Percentiles rank a stretch among this genome's conserved stretches.
phyloP scores from a whole-genome alignment of 495 filamentous ascomycete species.

The Podospora sp. region DNA sequence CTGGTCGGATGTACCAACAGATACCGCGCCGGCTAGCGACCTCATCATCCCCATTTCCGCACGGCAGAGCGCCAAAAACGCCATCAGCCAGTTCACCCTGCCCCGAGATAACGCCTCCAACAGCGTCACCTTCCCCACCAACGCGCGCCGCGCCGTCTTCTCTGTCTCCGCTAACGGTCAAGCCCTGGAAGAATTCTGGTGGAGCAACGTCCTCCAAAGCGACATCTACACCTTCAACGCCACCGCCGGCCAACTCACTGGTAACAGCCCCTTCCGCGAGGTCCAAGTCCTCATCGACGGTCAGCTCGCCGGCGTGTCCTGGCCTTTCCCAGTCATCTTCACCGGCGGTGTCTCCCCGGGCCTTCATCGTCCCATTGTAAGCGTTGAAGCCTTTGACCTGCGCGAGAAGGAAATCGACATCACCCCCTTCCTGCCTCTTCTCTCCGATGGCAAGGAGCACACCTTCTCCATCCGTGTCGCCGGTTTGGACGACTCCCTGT shows the following conservation, averaged over 20 bases:
- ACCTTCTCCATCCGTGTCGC: constrained; percentile 71
- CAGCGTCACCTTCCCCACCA: constrained; percentile 60
- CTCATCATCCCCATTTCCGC: constrained; percentile 78
- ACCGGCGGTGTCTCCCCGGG: constrained; percentile 83
- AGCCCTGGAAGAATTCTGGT: constrained; percentile 85
- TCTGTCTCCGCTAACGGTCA: constrained; percentile 80
- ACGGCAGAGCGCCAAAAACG: constrained; percentile 51
- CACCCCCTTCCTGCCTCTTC: constrained; percentile 70
- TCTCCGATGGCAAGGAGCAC: constrained; percentile 67
- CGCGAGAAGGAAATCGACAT: constrained; percentile 83
- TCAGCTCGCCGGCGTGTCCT: constrained; percentile 73
- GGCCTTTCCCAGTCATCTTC: constrained; percentile 87
- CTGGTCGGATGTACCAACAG: constrained; percentile 42
- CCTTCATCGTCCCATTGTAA: constrained; percentile 83
- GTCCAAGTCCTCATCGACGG: constrained; percentile 80
- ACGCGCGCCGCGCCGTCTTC: constrained; percentile 70
- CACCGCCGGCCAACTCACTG: constrained; percentile 61
- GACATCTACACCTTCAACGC: constrained; percentile 63
- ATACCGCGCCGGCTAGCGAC: constrained; percentile 57
- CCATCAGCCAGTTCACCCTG: constrained; percentile 69
- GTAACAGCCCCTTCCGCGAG: constrained; percentile 79
- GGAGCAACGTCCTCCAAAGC: constrained; percentile 72
- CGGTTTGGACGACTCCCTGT: constrained; percentile 57
- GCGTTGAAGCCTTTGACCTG: constrained; percentile 83
- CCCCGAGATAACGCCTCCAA: constrained; percentile 65